Evolutionary conservation across 371 early-diverging fungal genomes (phyloP).

Genomic region (Apophysomyces ossiformis): DNA sequence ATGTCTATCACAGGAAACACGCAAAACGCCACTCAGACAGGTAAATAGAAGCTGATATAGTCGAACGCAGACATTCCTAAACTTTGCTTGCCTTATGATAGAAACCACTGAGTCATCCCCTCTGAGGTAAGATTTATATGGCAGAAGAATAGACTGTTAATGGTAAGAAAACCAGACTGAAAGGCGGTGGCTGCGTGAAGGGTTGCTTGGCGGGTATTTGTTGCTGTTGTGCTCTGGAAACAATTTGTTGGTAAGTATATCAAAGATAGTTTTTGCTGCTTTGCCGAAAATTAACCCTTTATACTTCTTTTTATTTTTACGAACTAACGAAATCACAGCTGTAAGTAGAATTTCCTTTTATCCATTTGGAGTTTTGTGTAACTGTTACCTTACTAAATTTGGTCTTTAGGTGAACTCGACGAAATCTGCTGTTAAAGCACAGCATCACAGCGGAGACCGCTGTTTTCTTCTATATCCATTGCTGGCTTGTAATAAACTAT

Average conservation of each 20-base stretch:
- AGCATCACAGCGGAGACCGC: neutral
- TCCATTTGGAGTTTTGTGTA: neutral
- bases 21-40: too few relatives aligned
- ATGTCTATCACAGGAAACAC: too few relatives aligned
- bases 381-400: neutral
- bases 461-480: neutral
- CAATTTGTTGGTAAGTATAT: conserved; percentile 27
- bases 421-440: conserved; percentile 30
- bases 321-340: neutral
- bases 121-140: neutral
- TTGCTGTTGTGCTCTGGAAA: conserved; percentile 38
- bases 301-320: too few relatives aligned
- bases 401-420: conserved; percentile 24
- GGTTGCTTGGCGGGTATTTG: conserved; percentile 41
- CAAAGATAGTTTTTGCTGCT: neutral
- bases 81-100: neutral
- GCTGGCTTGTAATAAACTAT: neutral
- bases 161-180: conserved; percentile 17
- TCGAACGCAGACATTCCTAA: too few relatives aligned
- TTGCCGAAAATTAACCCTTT: too few relatives aligned
- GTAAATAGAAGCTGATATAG: too few relatives aligned
- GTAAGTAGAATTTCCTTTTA: conserved; percentile 14
- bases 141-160: neutral
- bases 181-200: conserved; percentile 45
- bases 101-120: neutral